Evolutionary conservation across 2,329 filamentous ascomycete species (phyloP).

Genomic region (Microsporum canis): DNA sequence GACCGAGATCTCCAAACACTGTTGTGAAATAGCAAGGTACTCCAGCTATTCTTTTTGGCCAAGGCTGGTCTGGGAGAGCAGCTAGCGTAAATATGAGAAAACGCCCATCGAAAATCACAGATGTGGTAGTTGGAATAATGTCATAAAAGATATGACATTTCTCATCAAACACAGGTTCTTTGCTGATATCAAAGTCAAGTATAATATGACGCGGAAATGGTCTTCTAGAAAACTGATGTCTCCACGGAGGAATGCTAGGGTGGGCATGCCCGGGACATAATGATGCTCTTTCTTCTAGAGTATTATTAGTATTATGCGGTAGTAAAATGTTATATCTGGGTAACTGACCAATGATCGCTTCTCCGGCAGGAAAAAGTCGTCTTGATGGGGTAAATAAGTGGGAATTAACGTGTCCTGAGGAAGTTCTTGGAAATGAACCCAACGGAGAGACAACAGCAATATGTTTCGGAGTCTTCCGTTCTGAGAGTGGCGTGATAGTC

Average conservation of each 20-base stretch:
- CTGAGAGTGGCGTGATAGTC: background rate
- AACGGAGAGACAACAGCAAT: background rate
- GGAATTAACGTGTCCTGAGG: background rate
- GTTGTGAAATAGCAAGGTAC: constrained; percentile 9
- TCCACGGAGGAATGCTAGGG: background rate
- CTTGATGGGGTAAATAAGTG: background rate
- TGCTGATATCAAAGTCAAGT: constrained; percentile 1
- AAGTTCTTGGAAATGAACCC: background rate
- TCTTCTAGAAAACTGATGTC: background rate
- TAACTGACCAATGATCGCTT: background rate
- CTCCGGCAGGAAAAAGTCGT: background rate
- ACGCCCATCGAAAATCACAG: background rate
- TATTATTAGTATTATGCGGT: background rate
- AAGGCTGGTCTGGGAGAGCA: constrained; percentile 7
- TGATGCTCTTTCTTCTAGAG: background rate
- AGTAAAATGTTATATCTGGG: background rate
- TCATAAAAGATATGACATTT: background rate
- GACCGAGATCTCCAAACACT: constrained; percentile 3
- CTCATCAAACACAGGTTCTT: background rate
- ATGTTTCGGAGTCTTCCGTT: background rate
- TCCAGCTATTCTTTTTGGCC: constrained; percentile 20
- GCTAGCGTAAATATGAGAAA: background rate
- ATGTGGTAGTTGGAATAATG: background rate
- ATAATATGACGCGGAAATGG: constrained; percentile 3
- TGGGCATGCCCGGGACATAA: background rate